Base-by-base conservation (phyloP, 2,329 filamentous ascomycete genomes). In the Cladosporium sp. region DNA sequence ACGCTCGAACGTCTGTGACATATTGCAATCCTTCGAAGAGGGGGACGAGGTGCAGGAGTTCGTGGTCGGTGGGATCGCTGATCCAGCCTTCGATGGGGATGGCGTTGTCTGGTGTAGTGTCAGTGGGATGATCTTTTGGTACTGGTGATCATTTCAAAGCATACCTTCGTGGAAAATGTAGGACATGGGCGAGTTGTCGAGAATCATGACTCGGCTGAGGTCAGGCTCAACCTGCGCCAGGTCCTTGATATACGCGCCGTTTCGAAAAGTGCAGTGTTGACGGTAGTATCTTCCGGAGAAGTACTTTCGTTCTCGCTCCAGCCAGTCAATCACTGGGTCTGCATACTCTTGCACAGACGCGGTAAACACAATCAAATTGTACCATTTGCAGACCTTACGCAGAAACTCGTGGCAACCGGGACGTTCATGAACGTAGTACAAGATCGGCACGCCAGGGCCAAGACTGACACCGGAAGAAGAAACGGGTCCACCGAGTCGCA, bases 11-110 rank as follows among this genome's bases (percentile, higher is more conserved):
- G 71, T 99, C 93, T 47, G 92, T 95, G 59, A 93, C 91, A 71
- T 97, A 96, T 73, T 97, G 93, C 64, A 99, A 73, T 15, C 89
- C 93, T 72, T 99, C 93, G 39, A 99, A 78, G 62, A 97, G 77
- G 27, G 93, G 93, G 52, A 99, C 84, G 54, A 99, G 78, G 70
- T 97, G 89, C 69, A 97, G 79, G 58, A 99, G 77, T 66, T 96
- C 92, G 67, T 91, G 93, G 72, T 99, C 93, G 20, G 93, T 97
- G 18, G 93, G 93, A 72, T 99, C 93, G 69, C 86, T 96, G 73
- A 99, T 97, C 93, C 93, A 99, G 65, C 93, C 93, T 74, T 97
- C 92, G 66, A 99, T 97, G 3, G 93, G 93, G 64, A 99, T 96
- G 44, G 93, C 93, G 73, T 99, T 99, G 70, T 99, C 93, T 99